Conservation (phyloP, 257 asterid species). For the Ajuga chamaepitys region DNA sequence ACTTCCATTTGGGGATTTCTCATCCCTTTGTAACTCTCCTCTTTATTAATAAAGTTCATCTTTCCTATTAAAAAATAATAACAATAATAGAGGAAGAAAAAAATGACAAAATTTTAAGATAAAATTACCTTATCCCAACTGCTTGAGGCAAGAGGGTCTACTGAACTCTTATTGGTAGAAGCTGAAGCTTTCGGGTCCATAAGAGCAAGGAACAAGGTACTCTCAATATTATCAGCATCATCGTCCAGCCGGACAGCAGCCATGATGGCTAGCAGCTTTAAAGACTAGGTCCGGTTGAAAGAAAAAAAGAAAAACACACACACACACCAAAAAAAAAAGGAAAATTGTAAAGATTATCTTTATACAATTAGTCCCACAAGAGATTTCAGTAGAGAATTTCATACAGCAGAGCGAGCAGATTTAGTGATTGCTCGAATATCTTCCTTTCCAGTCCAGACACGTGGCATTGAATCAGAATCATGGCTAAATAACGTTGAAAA, state of each 20-base stretch:
- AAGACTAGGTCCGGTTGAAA: constrained; percentile 41
- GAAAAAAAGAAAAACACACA: neutral
- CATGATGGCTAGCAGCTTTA: constrained; percentile 78
- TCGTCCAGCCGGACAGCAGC: constrained; percentile 80
- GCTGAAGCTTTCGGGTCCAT: constrained; percentile 53
- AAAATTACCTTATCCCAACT: constrained; percentile 73
- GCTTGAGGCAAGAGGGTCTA: constrained; percentile 86
- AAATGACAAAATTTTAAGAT: too few relatives aligned
- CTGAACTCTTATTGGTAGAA: constrained; percentile 45
- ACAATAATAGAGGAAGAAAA: too few relatives aligned
- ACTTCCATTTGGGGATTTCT: too few relatives aligned
- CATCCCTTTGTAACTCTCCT: too few relatives aligned
- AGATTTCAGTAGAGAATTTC: constrained; percentile 22
- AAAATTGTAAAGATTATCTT: neutral
- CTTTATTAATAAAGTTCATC: too few relatives aligned
- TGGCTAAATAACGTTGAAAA: constrained; percentile 61
- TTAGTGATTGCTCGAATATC: constrained; percentile 72
- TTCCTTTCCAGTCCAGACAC: constrained; percentile 84
- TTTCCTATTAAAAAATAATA: too few relatives aligned
- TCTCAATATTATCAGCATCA: constrained; percentile 58
- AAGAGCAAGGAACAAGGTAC: constrained; percentile 61
- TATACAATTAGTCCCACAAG: neutral
- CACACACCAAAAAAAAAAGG: neutral
- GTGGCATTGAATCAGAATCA: constrained; percentile 80
- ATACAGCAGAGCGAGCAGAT: constrained; percentile 70